These are phyloP conservation scores for Onygenales sp. DNA, from an alignment of 2,329 filamentous ascomycete species.

Conservation along the genomic window DNA sequence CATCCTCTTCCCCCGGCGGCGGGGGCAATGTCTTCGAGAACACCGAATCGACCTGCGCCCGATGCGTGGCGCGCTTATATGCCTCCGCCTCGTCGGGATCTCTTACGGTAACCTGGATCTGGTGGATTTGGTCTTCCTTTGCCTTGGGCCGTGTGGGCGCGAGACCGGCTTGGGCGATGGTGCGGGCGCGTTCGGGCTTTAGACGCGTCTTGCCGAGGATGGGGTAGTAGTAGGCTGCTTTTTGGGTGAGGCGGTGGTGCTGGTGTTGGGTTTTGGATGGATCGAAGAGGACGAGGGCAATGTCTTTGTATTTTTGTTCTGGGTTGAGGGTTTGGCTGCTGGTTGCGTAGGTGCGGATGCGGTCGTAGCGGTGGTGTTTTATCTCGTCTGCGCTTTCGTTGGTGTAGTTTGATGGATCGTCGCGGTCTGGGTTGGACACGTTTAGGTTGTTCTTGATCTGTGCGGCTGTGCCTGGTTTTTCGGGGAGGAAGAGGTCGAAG, in stretches of 20 bases:
- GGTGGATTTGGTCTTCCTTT: constrained; percentile 43
- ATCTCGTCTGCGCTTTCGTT: constrained; percentile 30
- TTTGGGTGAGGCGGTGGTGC: not conserved
- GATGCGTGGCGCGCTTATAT: constrained; percentile 37
- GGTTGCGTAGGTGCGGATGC: constrained; percentile 53
- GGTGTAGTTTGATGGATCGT: constrained; percentile 43
- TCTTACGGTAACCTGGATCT: constrained; percentile 42
- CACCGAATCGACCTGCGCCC: constrained; percentile 37
- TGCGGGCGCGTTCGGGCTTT: constrained; percentile 39
- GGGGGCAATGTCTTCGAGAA: constrained; percentile 29
- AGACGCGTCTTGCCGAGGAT: constrained; percentile 49
- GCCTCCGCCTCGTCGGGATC: constrained; percentile 42
- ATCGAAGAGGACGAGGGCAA: constrained; percentile 51
- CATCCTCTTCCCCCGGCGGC: constrained; percentile 17
- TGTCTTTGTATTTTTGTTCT: constrained; percentile 45
- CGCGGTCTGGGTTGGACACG: constrained; percentile 42
- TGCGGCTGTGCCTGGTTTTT: constrained; percentile 36
- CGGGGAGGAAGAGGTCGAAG: constrained; percentile 52
- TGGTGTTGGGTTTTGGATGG: constrained; percentile 21
- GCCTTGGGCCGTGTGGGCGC: constrained; percentile 27
- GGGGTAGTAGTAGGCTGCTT: constrained; percentile 16
- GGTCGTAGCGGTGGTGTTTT: constrained; percentile 46
- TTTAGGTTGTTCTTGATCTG: constrained; percentile 49
- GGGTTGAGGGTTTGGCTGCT: constrained; percentile 43
- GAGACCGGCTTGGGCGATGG: constrained; percentile 32